Conservation (phyloP, 805 yeast species). For the Saccharomycopsis capsularis region DNA sequence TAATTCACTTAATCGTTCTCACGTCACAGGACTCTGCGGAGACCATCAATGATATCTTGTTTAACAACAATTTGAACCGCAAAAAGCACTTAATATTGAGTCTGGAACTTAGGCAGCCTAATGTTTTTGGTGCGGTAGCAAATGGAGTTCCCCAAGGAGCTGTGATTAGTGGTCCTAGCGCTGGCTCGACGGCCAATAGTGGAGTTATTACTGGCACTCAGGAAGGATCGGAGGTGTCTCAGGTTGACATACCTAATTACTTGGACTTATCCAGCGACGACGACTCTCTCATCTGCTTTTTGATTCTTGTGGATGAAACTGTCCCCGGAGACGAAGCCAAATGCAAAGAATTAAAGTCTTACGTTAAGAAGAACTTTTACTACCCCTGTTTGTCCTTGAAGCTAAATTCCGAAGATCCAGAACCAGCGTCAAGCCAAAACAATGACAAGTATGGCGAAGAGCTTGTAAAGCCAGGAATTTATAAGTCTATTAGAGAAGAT, state of each 20-base stretch:
- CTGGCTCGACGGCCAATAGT: neutral
- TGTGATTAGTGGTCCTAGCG: neutral
- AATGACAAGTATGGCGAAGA: neutral
- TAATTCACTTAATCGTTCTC: constrained; percentile 15
- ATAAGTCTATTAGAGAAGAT: constrained; percentile 12
- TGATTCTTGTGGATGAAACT: constrained; percentile 9
- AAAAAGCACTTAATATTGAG: constrained; percentile 16
- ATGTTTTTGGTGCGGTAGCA: no score
- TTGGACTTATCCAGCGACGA: constrained; percentile 20
- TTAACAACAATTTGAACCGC: constrained; percentile 10
- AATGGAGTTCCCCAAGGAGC: no score
- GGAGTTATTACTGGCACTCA: neutral
- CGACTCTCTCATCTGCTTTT: constrained; percentile 21
- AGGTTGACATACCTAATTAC: constrained; percentile 13
- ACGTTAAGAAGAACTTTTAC: constrained; percentile 19
- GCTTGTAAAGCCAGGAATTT: constrained; percentile 2
- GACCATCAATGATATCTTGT: constrained; percentile 11
- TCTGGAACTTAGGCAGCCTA: constrained; percentile 3
- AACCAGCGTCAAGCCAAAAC: neutral
- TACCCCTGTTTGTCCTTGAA: constrained; percentile 19
- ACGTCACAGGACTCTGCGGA: constrained; percentile 11
- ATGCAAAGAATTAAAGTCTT: constrained; percentile 13
- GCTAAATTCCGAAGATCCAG: neutral
- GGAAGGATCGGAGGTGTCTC: neutral
- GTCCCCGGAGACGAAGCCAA: constrained; percentile 11